Evolutionary conservation across 805 yeast species (phyloP).

Genomic region (Yarrowia sp.): DNA sequence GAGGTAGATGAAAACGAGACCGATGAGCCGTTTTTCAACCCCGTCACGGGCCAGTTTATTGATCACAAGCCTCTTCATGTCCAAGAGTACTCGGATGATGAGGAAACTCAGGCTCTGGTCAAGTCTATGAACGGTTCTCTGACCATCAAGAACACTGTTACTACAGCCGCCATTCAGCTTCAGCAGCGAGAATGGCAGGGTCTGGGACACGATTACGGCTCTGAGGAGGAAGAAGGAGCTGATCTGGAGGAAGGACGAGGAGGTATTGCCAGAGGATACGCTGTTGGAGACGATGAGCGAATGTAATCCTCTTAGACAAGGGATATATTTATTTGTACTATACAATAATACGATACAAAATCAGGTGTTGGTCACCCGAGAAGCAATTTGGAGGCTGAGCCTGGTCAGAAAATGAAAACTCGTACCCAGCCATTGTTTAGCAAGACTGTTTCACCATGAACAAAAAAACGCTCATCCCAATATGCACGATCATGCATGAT

Average conservation of each 20-base stretch:
- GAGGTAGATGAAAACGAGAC: conserved; percentile 46
- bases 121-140: conserved; percentile 65
- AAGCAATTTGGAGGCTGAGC: not conserved
- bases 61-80: conserved; percentile 68
- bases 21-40: conserved; percentile 76
- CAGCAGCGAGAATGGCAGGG: conserved; percentile 80
- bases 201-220: conserved; percentile 78
- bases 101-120: conserved; percentile 48
- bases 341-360: not conserved
- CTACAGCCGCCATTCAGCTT: conserved; percentile 87
- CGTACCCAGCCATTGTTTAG: not conserved
- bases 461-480: conserved; percentile 28
- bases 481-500: conserved; percentile 30
- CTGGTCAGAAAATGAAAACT: not conserved
- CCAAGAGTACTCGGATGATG: conserved; percentile 54
- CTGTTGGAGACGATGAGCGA: conserved; percentile 40
- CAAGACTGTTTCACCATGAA: not conserved
- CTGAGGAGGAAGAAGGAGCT: conserved; percentile 68
- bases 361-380: conserved; percentile 3
- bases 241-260: conserved; percentile 78
- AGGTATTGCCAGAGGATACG: conserved; percentile 91
- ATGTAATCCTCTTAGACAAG: not conserved
- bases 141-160: conserved; percentile 75
- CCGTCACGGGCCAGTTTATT: conserved; percentile 81
- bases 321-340: conserved; percentile 30